Evolutionary conservation across 257 asterid species (phyloP), one percentile per base, ranked within the genome.

Genomic region (Eustoma russellianum): DNA sequence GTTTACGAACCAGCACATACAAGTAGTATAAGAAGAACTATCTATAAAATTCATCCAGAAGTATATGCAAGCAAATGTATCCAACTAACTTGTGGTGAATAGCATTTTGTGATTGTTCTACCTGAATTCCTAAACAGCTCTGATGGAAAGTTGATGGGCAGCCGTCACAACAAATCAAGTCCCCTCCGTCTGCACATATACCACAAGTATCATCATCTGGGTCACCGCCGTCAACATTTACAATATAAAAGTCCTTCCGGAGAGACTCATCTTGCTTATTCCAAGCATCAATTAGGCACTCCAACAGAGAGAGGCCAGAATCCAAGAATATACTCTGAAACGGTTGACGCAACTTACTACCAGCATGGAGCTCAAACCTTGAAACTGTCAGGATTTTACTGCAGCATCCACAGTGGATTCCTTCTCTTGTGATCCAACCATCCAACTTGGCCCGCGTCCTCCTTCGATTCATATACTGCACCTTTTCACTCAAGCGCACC

Each of bases 71-170:
- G 53, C 38, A 57, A 57, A 19, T 43, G 54, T 6, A 43, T 19
- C 3, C 38, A 10, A 33, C 16, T 46, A 58, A 56, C 15, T n/a
- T n/a, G 9, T 13, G 50, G 45, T 13, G 17, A 17, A 33, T 5
- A 5, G 48, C 41, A 64, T 44, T 33, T 47, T 38, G 51, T 61
- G 50, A 10, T 30, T 59, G 9, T 48, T 56, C 34, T 70, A 88
- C 97, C 94, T 79, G 69, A 60, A 85, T 85, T 52, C 65, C 95
- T 61, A 92, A 68, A 78, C 99, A 92, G 61, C 63, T 74, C 71
- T 83, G 95, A 70, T 92, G 99, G 68, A 88, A 92, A 57, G 99
- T 92, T 13, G 99, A 88, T 30, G 97, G 95, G 67, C 99, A 92
- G 66, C 95, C 83, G 72, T 88, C 97, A 75, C 99, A 92, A 66